Base-by-base conservation (phyloP, 768 basidiomycete species). In the Lactifluus pinguis region DNA sequence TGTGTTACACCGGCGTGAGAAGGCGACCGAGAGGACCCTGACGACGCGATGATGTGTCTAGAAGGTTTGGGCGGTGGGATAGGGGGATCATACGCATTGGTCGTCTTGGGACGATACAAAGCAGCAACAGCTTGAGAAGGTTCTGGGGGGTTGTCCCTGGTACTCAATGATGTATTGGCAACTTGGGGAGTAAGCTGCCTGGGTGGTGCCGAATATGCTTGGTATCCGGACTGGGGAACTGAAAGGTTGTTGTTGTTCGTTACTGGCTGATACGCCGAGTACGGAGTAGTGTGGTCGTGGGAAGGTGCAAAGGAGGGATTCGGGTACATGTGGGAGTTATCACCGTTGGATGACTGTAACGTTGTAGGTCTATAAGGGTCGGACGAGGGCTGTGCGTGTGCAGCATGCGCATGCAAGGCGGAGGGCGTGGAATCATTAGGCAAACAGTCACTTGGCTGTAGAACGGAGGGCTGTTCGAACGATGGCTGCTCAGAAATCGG, bases 71-170 rank as follows among this genome's bases (percentile, higher is more conserved):
- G 64, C 32, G 69, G 55, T 7, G 69, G 70, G 13, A 72, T 64
- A 13, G 72, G 72, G n/a, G 72, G 72, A 49, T 72, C 72, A 60
- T 72, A 72, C 4, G 72, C 72, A 65, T 72, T 69, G 36, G 61
- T 59, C 2, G 64, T 65, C 32, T 65, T 69, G 8, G 71, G 67
- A 30, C 71, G 64, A 51, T 66, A 72, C 38, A 63, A 49, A 1
- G 61, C 52, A 36, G 52, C 10, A 29, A 39, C 10, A 29, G 47
- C 41, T 17, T 36, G 61, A 53, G 64, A 53, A 48, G 49, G 55
- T 47, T 59, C 36, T 36, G 39, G 45, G 9, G 17, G 30, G 17
- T 48, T 47, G 13, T 50, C 53, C 39, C 59, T 49, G 66, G 36
- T 9, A 34, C 41, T 29, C 7, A 55, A 15, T 41, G 44, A 39